These are phyloP conservation scores for Gillenia trifoliata DNA, from an alignment of 306 rosid species.

Conservation along the genomic window DNA sequence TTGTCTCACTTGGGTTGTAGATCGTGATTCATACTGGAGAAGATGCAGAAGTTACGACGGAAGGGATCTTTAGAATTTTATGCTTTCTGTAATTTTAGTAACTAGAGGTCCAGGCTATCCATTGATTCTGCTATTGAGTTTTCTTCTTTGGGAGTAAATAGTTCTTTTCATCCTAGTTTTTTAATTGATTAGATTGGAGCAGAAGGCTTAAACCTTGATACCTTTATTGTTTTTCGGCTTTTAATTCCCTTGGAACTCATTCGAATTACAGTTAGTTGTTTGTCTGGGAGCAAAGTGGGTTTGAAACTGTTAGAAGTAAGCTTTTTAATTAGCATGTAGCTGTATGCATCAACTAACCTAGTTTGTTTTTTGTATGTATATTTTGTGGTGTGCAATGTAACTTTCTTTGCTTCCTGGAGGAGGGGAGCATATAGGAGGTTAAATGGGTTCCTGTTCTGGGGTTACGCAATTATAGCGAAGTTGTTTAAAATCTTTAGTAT, in stretches of 20 bases:
- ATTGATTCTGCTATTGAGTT: not conserved
- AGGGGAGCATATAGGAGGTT: not conserved
- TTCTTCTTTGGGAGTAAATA: not conserved
- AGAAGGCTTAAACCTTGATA: not conserved
- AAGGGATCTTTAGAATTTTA: not conserved
- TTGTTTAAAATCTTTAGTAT: not conserved
- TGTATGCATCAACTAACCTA: not conserved
- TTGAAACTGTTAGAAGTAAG: not conserved
- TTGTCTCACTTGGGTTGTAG: not conserved
- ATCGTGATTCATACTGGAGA: not conserved
- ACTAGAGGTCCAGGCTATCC: not conserved
- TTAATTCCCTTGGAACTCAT: not conserved
- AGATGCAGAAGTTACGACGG: not conserved
- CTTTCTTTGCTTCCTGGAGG: not conserved
- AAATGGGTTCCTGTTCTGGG: not conserved
- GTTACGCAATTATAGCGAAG: not conserved
- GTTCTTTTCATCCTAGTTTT: not conserved
- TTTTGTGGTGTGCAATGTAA: not conserved
- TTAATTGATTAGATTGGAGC: not conserved
- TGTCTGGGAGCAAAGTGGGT: not conserved
- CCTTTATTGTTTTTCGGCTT: not conserved
- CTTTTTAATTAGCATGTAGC: not conserved
- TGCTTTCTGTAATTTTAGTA: not conserved
- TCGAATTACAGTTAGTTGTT: not conserved
- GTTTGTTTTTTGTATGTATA: too few species aligned